phyloP scores from a whole-genome alignment of 768 basidiomycete genomes.

The Pisolithus orientalis region DNA sequence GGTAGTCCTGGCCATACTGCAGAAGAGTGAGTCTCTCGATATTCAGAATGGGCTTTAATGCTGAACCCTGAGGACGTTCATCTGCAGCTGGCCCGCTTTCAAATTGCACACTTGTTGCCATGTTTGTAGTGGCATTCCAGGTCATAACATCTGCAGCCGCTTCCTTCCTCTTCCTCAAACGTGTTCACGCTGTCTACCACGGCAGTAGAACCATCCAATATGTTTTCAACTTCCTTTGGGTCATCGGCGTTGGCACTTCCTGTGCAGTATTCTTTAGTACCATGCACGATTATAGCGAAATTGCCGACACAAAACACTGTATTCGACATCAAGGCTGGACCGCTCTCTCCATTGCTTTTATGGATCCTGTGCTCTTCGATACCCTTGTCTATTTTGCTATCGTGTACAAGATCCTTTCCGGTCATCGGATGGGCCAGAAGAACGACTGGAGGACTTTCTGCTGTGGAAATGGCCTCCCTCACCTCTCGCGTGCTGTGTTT shows the following conservation, averaged over 20 bases:
- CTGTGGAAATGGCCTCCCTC: slow-evolving; percentile 21
- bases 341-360: slow-evolving; percentile 22
- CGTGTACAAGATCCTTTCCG: slow-evolving; percentile 21
- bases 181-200: slow-evolving; percentile 31
- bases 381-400: slow-evolving; percentile 30
- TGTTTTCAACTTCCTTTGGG: slow-evolving; percentile 28
- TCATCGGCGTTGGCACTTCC: slow-evolving; percentile 21
- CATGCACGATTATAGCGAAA: slow-evolving; percentile 16
- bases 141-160: slow-evolving; percentile 22
- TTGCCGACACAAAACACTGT: slow-evolving; percentile 31
- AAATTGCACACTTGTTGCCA: slow-evolving; percentile 13
- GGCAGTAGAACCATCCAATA: slow-evolving; percentile 12
- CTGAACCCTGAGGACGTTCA: background rate
- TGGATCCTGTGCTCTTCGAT: slow-evolving; percentile 28
- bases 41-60: background rate
- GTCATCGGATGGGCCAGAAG: slow-evolving; percentile 5
- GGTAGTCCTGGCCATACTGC: slow-evolving; percentile 8
- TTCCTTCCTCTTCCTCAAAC: slow-evolving; percentile 32
- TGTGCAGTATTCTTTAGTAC: slow-evolving; percentile 21
- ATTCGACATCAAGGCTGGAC: slow-evolving; percentile 14
- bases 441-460: slow-evolving; percentile 15
- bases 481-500: slow-evolving; percentile 27
- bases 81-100: slow-evolving; percentile 17
- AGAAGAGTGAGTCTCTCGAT: slow-evolving; percentile 14
- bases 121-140: slow-evolving; percentile 11